These are phyloP conservation scores for Mycena galopus DNA, from an alignment of 768 basidiomycete genomes.

Conservation along the genomic window DNA sequence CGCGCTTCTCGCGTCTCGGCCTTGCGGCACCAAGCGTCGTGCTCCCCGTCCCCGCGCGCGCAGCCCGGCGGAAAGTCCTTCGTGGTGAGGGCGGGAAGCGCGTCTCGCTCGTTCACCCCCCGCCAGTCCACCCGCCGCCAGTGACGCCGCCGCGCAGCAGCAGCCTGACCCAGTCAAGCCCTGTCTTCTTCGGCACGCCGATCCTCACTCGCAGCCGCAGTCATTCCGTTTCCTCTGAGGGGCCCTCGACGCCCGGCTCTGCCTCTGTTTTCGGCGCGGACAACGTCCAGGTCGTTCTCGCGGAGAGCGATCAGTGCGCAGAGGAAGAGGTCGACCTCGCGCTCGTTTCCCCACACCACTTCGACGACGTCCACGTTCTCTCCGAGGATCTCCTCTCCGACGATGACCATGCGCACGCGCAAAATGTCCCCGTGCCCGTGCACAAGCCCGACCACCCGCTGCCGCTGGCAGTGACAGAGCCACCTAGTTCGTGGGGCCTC, in stretches of 20 bases:
- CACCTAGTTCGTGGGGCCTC: constrained; percentile 14
- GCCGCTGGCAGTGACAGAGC: not conserved
- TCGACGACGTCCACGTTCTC: not conserved
- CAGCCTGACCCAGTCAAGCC: constrained; percentile 1
- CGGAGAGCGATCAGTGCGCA: not conserved
- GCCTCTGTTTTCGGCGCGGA: constrained; percentile 2
- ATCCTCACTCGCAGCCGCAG: constrained; percentile 27
- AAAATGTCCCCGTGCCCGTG: not conserved
- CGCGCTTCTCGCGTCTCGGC: constrained; percentile 56
- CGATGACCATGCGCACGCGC: not conserved
- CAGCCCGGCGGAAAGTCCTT: constrained; percentile 24
- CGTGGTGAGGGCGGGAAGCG: constrained; percentile 31
- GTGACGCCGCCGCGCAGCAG: constrained; percentile 24
- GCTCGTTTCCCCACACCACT: constrained; percentile 13
- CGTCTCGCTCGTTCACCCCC: constrained; percentile 9
- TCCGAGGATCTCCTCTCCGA: not conserved
- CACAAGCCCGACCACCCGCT: not conserved
- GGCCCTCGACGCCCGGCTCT: constrained; percentile 23
- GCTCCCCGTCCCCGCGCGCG: constrained; percentile 56
- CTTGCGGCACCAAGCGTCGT: constrained; percentile 51
- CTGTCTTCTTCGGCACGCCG: constrained; percentile 19
- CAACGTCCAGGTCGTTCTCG: not conserved
- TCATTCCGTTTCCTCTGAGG: constrained; percentile 26
- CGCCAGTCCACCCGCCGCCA: not conserved
- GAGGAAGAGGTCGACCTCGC: constrained; percentile 10